Evolutionary conservation across 139 green algal species (phyloP).

Genomic region (Auxenochlorella protothecoides): DNA sequence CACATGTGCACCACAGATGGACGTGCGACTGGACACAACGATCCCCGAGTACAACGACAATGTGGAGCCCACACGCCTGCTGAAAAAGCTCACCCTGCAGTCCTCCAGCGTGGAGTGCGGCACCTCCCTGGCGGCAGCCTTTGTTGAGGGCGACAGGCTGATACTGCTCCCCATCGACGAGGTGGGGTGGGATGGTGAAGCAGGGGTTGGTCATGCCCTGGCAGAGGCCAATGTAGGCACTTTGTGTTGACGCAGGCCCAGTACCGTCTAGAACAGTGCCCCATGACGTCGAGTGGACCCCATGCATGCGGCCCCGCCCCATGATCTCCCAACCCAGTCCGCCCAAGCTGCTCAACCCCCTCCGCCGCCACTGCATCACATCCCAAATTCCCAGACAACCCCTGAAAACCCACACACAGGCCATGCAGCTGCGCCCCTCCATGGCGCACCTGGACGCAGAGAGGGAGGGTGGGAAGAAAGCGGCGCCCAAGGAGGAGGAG

Average conservation of each 20-base stretch:
- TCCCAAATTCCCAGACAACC: too few species aligned
- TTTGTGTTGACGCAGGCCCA: too few species aligned
- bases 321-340: too few species aligned
- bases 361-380: too few species aligned
- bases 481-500: slow-evolving; percentile 28
- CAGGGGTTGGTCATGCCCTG: background rate
- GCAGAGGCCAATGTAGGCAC: too few species aligned
- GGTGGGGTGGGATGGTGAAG: background rate
- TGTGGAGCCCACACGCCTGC: slow-evolving; percentile 13
- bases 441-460: slow-evolving; percentile 53
- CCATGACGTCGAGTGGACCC: too few species aligned
- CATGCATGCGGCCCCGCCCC: too few species aligned
- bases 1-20: slow-evolving; percentile 18
- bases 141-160: slow-evolving; percentile 51
- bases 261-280: too few species aligned
- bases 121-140: slow-evolving; percentile 39
- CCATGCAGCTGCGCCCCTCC: slow-evolving; percentile 66
- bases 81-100: slow-evolving; percentile 30
- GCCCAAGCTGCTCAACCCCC: too few species aligned
- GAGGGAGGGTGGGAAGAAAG: slow-evolving; percentile 3
- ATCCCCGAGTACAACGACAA: slow-evolving; percentile 47
- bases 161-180: slow-evolving; percentile 69
- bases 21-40: slow-evolving; percentile 44
- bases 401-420: background rate
- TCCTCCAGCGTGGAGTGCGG: slow-evolving; percentile 34